A percentile compares a stretch with the other conserved stretches of the same genome.
phyloP scores from a whole-genome alignment of 257 asterid genomes.

The Jacaranda mimosifolia region DNA sequence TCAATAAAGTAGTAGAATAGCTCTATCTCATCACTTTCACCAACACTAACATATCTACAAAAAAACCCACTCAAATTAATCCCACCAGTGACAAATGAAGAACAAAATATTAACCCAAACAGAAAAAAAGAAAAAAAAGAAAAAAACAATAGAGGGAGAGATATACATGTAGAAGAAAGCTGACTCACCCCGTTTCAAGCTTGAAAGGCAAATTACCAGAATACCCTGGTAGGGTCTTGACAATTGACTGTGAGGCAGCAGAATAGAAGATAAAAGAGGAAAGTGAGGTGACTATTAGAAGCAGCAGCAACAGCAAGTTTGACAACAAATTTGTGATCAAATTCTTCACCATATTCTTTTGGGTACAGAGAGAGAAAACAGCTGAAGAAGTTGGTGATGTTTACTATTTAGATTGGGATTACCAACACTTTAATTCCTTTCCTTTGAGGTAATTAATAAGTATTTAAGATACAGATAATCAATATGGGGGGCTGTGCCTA shows the following conservation, averaged over 20 bases:
- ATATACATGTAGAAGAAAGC: background rate
- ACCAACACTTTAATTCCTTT: too few species aligned
- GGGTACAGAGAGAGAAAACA: too few species aligned
- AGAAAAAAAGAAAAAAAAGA: too few species aligned
- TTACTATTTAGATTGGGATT: too few species aligned
- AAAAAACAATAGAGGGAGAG: background rate
- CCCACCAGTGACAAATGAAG: too few species aligned
- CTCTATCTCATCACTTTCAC: constrained; percentile 18
- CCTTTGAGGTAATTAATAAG: too few species aligned
- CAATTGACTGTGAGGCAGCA: constrained; percentile 12
- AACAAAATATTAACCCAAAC: background rate
- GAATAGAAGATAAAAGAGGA: background rate
- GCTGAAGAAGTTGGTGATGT: too few species aligned
- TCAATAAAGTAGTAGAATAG: constrained; percentile 37
- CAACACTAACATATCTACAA: constrained; percentile 34
- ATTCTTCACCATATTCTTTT: too few species aligned
- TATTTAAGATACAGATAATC: too few species aligned
- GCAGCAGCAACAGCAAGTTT: too few species aligned
- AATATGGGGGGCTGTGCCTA: too few species aligned
- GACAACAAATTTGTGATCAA: too few species aligned
- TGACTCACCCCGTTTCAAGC: constrained; percentile 31
- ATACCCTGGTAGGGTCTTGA: constrained; percentile 32
- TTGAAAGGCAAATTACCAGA: constrained; percentile 30
- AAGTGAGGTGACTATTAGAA: background rate
- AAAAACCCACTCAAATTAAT: background rate